Conservation (phyloP, 306 rosid species). For the Hippophae gyantsensis region DNA sequence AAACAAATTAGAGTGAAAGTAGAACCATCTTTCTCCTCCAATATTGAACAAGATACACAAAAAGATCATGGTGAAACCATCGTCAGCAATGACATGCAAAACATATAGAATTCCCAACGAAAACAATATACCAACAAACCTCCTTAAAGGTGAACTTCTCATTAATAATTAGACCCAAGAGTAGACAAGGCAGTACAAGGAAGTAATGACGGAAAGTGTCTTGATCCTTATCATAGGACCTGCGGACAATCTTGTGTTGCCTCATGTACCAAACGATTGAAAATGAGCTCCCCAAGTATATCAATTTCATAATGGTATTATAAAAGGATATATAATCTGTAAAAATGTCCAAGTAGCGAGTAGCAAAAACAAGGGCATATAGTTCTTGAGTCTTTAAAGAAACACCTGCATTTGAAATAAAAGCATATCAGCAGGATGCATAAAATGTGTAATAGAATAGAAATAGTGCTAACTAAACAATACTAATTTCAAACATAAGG, state of each 20-base stretch:
- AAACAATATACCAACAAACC: conserved; percentile 29
- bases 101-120: neutral
- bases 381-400: conserved; percentile 95
- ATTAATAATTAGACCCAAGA: conserved; percentile 56
- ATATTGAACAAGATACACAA: too few species aligned
- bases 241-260: conserved; percentile 70
- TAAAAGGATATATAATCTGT: conserved; percentile 49
- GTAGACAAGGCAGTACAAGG: conserved; percentile 55
- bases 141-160: conserved; percentile 69
- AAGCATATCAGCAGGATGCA: neutral
- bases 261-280: conserved; percentile 91
- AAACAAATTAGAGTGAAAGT: neutral
- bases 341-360: conserved; percentile 83
- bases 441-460: too few species aligned
- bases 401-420: conserved; percentile 41
- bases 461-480: too few species aligned
- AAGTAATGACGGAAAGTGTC: conserved; percentile 75
- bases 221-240: conserved; percentile 85
- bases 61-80: too few species aligned
- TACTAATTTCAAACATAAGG: too few species aligned
- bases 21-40: too few species aligned
- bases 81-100: neutral
- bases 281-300: conserved; percentile 83
- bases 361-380: conserved; percentile 63
- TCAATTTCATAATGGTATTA: conserved; percentile 68